Percentiles rank a stretch among this genome's conserved stretches.
phyloP scores from a whole-genome alignment of 208 protist genomes.

The Crithidia acanthocephali region DNA sequence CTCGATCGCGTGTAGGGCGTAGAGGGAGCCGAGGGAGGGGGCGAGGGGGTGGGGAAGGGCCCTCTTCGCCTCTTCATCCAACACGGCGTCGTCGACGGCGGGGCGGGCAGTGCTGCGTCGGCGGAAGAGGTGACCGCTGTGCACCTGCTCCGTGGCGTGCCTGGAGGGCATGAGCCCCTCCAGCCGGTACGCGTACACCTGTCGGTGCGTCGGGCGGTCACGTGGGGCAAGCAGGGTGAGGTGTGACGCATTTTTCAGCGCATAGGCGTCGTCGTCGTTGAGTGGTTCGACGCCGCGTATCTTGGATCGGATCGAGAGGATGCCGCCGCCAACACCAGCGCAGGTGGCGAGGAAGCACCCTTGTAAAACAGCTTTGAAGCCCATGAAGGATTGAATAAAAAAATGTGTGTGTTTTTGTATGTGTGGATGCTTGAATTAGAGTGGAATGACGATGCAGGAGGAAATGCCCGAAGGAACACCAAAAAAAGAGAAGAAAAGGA shows the following conservation, averaged over 20 bases:
- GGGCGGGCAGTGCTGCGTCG: not conserved
- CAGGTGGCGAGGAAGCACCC: slow-evolving; percentile 11
- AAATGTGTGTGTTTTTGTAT: too few species aligned
- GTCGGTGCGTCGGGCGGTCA: slow-evolving; percentile 9
- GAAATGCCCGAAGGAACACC: too few species aligned
- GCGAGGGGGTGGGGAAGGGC: not conserved
- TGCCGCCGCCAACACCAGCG: slow-evolving; percentile 14
- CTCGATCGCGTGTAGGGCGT: slow-evolving; percentile 40
- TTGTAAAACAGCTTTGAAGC: slow-evolving; percentile 22
- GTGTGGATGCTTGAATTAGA: too few species aligned
- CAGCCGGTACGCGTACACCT: slow-evolving; percentile 29
- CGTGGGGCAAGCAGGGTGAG: not conserved
- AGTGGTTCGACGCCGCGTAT: slow-evolving; percentile 25
- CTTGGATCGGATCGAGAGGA: slow-evolving; percentile 21
- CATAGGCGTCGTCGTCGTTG: slow-evolving; percentile 12
- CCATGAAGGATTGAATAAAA: too few species aligned
- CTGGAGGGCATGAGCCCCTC: slow-evolving; percentile 26
- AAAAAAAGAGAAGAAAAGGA: not conserved
- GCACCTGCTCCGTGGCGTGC: slow-evolving; percentile 24
- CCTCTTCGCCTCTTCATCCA: not conserved
- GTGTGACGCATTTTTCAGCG: slow-evolving; percentile 2
- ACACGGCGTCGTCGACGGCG: not conserved
- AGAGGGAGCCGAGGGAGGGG: slow-evolving; percentile 30
- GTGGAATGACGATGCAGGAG: too few species aligned
- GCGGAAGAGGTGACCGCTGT: slow-evolving; percentile 6